Percentiles rank a stretch among this genome's conserved stretches.
Evolutionary conservation across 2,329 filamentous ascomycete species (phyloP).

Genomic region (Neonectria hederae): DNA sequence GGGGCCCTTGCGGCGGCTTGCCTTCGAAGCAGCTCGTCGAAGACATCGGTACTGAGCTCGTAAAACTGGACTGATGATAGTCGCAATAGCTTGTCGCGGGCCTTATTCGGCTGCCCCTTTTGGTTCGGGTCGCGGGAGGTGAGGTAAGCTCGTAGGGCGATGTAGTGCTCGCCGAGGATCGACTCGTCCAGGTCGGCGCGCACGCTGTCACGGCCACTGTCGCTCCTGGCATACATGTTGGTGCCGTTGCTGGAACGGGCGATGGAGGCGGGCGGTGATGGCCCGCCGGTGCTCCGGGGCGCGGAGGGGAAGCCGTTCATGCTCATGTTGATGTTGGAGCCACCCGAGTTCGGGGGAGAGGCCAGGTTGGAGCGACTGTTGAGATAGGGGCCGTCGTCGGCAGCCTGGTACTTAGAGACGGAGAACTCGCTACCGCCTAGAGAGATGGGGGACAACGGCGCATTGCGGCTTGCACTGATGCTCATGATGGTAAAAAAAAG

Average conservation of each 20-base stretch:
- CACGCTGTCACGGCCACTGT: conserved; percentile 68
- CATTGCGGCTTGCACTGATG: conserved; percentile 68
- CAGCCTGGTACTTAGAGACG: conserved; percentile 71
- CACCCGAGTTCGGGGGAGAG: conserved; percentile 76
- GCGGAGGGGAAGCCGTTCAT: conserved; percentile 69
- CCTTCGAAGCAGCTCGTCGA: conserved; percentile 89
- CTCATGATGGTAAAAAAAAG: conserved; percentile 64
- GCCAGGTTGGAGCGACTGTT: conserved; percentile 68
- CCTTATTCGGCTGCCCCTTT: conserved; percentile 82
- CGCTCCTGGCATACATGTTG: conserved; percentile 70
- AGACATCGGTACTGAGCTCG: conserved; percentile 97
- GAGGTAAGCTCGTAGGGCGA: conserved; percentile 81
- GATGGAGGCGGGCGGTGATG: conserved; percentile 90
- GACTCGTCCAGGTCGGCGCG: conserved; percentile 68
- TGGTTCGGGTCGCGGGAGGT: conserved; percentile 78
- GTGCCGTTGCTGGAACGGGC: conserved; percentile 86
- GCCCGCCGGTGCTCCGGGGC: conserved; percentile 66
- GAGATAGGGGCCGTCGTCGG: conserved; percentile 63
- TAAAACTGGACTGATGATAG: conserved; percentile 94
- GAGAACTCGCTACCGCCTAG: conserved; percentile 87
- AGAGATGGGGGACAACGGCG: conserved; percentile 83
- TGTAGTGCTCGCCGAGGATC: conserved; percentile 82
- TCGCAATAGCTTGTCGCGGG: conserved; percentile 91
- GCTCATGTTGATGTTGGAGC: conserved; percentile 63
- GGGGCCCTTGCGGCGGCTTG: conserved; percentile 72